A percentile compares a stretch with the other conserved stretches of the same genome.
phyloP scores from a whole-genome alignment of 352 stramenopile species.

The Phytopythium delawarense region DNA sequence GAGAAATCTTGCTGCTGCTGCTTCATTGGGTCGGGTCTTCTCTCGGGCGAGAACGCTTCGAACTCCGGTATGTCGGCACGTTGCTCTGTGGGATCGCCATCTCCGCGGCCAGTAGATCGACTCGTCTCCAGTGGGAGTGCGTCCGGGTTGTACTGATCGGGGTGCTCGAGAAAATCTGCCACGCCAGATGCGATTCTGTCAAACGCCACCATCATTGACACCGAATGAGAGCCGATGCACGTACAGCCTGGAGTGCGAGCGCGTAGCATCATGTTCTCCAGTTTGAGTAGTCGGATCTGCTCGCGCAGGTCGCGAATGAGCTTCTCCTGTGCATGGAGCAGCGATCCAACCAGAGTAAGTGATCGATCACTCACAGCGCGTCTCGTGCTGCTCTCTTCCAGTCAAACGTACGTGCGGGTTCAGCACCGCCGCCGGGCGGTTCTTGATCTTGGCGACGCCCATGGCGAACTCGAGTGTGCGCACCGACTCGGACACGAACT shows the following conservation, averaged over 20 bases:
- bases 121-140: not conserved
- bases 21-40: not conserved
- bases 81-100: not conserved
- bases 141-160: conserved; percentile 10
- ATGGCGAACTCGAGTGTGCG: conserved; percentile 77
- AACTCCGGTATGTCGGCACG: not conserved
- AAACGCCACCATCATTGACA: not conserved
- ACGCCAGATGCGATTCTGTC: not conserved
- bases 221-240: not conserved
- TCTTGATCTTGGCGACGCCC: conserved; percentile 79
- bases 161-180: conserved; percentile 49
- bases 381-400: not conserved
- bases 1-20: not conserved
- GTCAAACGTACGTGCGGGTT: conserved; percentile 43
- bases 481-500: conserved; percentile 58
- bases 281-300: conserved; percentile 58
- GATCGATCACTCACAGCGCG: not conserved
- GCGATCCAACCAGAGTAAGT: not conserved
- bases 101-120: not conserved
- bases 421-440: conserved; percentile 53
- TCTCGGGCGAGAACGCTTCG: not conserved
- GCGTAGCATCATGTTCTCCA: conserved; percentile 70
- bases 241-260: conserved; percentile 59
- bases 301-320: conserved; percentile 65
- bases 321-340: conserved; percentile 39